Evolutionary conservation across 2,329 filamentous ascomycete species (phyloP).

Genomic region (Beauveria brongniartii): DNA sequence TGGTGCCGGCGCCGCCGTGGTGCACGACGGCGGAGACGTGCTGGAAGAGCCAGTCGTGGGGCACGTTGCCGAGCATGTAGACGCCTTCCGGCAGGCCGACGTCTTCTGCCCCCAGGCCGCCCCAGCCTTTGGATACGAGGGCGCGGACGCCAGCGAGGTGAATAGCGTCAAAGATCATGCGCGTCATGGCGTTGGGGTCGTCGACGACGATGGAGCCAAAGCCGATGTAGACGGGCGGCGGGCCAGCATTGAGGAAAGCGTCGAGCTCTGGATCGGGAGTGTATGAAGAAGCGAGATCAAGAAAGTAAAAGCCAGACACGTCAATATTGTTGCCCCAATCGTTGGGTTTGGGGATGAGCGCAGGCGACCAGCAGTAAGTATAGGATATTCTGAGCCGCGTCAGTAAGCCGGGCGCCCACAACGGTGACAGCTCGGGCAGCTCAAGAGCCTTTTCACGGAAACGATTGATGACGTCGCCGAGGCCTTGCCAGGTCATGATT

Average conservation of each 20-base stretch:
- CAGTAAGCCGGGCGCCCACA: conserved; percentile 76
- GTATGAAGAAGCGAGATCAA: conserved; percentile 59
- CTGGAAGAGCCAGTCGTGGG: conserved; percentile 85
- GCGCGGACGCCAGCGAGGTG: conserved; percentile 61
- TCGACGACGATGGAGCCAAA: conserved; percentile 80
- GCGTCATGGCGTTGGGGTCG: conserved; percentile 62
- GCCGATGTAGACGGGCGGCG: conserved; percentile 71
- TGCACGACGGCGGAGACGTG: conserved; percentile 76
- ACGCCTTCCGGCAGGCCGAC: conserved; percentile 64
- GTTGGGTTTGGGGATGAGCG: conserved; percentile 67
- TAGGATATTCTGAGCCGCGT: conserved; percentile 70
- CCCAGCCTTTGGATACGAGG: conserved; percentile 82
- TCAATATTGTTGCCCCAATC: conserved; percentile 69
- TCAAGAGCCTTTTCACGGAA: conserved; percentile 70
- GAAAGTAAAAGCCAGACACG: conserved; percentile 70
- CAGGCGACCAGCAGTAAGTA: conserved; percentile 87
- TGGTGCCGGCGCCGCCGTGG: conserved; percentile 82
- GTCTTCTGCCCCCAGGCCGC: conserved; percentile 67
- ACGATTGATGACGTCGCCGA: conserved; percentile 84
- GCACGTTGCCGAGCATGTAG: conserved; percentile 77
- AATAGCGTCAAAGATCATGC: conserved; percentile 64
- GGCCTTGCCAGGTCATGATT: conserved; percentile 87
- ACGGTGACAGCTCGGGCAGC: conserved; percentile 67
- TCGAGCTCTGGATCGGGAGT: conserved; percentile 57
- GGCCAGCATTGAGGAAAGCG: conserved; percentile 58